Evolutionary conservation across 2,329 filamentous ascomycete species (phyloP).

Genomic region (Westerdykella aurantiaca): DNA sequence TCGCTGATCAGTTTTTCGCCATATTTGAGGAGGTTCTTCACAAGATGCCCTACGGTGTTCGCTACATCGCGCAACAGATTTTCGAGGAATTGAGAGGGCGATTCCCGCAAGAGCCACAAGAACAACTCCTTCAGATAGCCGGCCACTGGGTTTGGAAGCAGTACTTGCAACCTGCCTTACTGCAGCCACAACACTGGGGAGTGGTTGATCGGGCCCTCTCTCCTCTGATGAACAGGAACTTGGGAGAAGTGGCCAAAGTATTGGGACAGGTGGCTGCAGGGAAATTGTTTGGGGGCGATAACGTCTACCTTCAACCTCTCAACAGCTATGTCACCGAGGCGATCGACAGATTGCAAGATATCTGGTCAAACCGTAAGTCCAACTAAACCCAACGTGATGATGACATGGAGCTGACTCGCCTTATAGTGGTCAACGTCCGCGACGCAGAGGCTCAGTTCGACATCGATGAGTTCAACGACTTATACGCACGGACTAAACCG

Average conservation of each 20-base stretch:
- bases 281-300: conserved; percentile 84
- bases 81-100: conserved; percentile 70
- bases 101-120: conserved; percentile 74
- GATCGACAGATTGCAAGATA: conserved; percentile 68
- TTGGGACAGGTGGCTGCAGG: conserved; percentile 84
- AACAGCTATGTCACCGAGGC: conserved; percentile 88
- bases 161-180: conserved; percentile 83
- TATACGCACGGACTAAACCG: conserved; percentile 93
- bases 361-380: conserved; percentile 59
- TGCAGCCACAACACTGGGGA: conserved; percentile 87
- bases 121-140: conserved; percentile 73
- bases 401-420: conserved; percentile 28
- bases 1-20: conserved; percentile 83
- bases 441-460: conserved; percentile 90
- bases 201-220: conserved; percentile 85
- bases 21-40: conserved; percentile 76
- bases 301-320: conserved; percentile 89
- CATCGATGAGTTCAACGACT: conserved; percentile 97
- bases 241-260: conserved; percentile 86
- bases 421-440: conserved; percentile 68
- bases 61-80: conserved; percentile 80
- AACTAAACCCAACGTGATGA: too few relatives aligned
- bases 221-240: conserved; percentile 86
- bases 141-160: conserved; percentile 91
- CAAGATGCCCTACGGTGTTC: conserved; percentile 86